phyloP scores from a whole-genome alignment of 225 moss, liverwort and hornwort genomes.

The Straminergon stramineum region DNA sequence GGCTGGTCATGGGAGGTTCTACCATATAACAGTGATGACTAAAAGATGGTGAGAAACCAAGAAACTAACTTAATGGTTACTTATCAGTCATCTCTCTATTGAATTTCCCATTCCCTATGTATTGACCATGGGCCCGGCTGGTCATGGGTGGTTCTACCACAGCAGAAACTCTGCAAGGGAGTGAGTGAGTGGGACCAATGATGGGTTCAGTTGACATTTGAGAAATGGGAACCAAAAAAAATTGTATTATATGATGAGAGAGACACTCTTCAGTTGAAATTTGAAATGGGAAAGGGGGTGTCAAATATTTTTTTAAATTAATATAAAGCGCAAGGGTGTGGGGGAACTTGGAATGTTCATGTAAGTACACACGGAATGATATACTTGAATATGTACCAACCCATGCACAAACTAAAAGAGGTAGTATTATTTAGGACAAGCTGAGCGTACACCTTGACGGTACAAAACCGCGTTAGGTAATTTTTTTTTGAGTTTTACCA shows the following conservation, averaged over 20 bases:
- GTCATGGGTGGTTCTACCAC: no score
- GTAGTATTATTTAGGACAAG: background rate
- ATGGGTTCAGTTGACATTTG: background rate
- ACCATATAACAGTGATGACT: no score
- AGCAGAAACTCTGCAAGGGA: background rate
- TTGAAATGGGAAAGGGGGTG: background rate
- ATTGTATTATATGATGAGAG: background rate
- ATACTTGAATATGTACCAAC: background rate
- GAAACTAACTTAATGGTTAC: no score
- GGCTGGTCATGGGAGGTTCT: no score
- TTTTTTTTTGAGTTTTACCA: background rate
- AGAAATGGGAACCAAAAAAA: no score
- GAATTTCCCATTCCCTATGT: no score
- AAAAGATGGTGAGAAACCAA: no score
- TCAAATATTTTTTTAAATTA: no score
- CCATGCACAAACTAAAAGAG: background rate
- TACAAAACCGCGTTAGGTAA: background rate
- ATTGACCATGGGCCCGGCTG: no score
- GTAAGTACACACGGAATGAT: background rate
- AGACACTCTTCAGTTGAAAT: background rate
- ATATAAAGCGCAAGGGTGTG: background rate
- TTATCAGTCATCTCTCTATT: no score
- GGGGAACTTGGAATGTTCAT: background rate
- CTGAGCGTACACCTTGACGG: background rate
- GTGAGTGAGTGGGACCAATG: background rate